Evolutionary conservation across 2,329 filamentous ascomycete genomes (phyloP).

Genomic region (Aspergillus calidoustus): DNA sequence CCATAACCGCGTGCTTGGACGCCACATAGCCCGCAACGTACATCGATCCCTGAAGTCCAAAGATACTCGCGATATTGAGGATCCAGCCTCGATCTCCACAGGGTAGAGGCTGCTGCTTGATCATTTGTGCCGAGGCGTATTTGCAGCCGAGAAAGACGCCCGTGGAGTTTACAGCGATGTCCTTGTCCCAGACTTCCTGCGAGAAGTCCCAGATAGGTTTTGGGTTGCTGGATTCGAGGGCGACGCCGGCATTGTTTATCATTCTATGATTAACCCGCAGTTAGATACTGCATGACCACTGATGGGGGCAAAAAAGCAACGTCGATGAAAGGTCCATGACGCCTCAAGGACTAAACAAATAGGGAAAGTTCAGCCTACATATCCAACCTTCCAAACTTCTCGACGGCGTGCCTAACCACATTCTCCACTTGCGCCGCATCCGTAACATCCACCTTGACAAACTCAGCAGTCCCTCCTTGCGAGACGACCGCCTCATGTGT

Average conservation of each 20-base stretch:
- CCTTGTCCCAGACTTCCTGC: not conserved
- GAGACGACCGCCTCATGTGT: constrained; percentile 48
- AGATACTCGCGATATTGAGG: constrained; percentile 30
- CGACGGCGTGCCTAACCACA: constrained; percentile 42
- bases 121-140: constrained; percentile 42
- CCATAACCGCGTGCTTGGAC: constrained; percentile 2
- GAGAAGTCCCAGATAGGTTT: constrained; percentile 9
- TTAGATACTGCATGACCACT: too few species aligned
- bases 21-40: not conserved
- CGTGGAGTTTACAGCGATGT: not conserved
- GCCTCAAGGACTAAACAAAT: too few species aligned
- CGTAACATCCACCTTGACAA: constrained; percentile 52
- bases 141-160: constrained; percentile 46
- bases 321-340: too few species aligned
- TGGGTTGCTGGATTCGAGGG: not conserved
- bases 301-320: too few species aligned
- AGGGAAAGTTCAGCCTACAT: constrained; percentile 37
- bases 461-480: constrained; percentile 45
- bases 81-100: constrained; percentile 40
- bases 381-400: constrained; percentile 47
- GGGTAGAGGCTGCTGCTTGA: constrained; percentile 36
- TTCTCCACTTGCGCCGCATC: constrained; percentile 41
- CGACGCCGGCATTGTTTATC: constrained; percentile 57
- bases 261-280: constrained; percentile 35
- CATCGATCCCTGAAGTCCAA: not conserved